Evolutionary conservation across 768 basidiomycete genomes (phyloP).

Genomic region (Rhodocollybia butyracea): DNA sequence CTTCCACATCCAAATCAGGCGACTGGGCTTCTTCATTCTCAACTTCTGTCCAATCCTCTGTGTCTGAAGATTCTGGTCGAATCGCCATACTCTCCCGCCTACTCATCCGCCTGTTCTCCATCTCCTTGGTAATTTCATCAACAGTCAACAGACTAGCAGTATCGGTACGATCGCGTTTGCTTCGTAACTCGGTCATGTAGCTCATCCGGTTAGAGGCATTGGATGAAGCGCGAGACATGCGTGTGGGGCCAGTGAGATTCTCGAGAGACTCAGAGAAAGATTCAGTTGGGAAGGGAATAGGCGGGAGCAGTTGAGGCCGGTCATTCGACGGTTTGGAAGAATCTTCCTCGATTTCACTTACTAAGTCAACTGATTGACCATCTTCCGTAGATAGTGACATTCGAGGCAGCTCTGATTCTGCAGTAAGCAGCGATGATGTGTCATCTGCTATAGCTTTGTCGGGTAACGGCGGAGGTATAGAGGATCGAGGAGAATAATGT

Average conservation of each 20-base stretch:
- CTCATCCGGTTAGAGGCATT: slow-evolving; percentile 63
- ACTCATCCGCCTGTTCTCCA: slow-evolving; percentile 73
- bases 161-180: slow-evolving; percentile 81
- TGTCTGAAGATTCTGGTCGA: slow-evolving; percentile 37
- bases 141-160: slow-evolving; percentile 92
- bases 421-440: background rate
- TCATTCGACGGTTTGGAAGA: background rate
- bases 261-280: slow-evolving; percentile 80
- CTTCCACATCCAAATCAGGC: slow-evolving; percentile 31
- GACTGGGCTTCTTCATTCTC: slow-evolving; percentile 45
- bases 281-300: slow-evolving; percentile 75
- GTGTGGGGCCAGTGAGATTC: slow-evolving; percentile 44
- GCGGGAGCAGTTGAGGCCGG: slow-evolving; percentile 62
- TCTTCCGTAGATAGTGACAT: slow-evolving; percentile 77
- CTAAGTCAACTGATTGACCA: slow-evolving; percentile 61
- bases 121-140: slow-evolving; percentile 96
- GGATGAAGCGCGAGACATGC: slow-evolving; percentile 46
- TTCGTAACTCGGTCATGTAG: slow-evolving; percentile 77
- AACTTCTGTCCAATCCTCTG: slow-evolving; percentile 75
- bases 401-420: slow-evolving; percentile 55
- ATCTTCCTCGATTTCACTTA: slow-evolving; percentile 33
- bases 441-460: slow-evolving; percentile 27
- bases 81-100: slow-evolving; percentile 48
- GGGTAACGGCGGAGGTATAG: slow-evolving; percentile 37
- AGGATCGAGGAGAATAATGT: slow-evolving; percentile 48